Base-by-base conservation (phyloP, 164 flowering plant genomes). In the Litsea cubeba region DNA sequence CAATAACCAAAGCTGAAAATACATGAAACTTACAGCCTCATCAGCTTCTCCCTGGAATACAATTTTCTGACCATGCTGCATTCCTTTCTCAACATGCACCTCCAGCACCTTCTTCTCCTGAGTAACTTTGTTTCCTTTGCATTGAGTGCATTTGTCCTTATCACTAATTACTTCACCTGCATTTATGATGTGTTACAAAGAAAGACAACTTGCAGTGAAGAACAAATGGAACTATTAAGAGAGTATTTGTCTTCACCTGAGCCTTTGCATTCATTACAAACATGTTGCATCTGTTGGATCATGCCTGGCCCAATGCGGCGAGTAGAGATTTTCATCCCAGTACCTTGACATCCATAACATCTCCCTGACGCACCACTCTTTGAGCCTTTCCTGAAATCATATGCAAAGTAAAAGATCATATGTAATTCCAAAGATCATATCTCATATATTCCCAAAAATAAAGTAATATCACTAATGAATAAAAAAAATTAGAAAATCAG, bases 261-360 rank as follows among this genome's bases (percentile, higher is more conserved):
- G 65, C 97, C 97, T 75, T 79, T 85, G 78, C 97, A 91, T 26
- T 87, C 92, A 46, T 81, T 78, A 73, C 97, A 91, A 46, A 77
- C 81, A 82, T 88, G 91, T 68, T 88, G 97, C 93, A 89, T 87
- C 75, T 89, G 93, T 72, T 90, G 97, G 71, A 90, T 84, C 97
- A 91, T 90, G 70, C 86, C 85, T 1, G 83, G 85, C 18, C 86
- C 94, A 81, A 90, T 77, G 58, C 86, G 94, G 18, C 94, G 71
- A 1, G 76, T 85, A 14, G 91, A 66, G 40, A 88, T 32, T 76
- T 88, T 89, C 88, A 92, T 83, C 30, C 97, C 97, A 11, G 88
- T 15, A 70, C 97, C 95, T 68, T 86, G 88, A 76, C 97, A 92
- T 26, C 95, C 91, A 72, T 73, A 51, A 74, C 97, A 92, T 75